These are phyloP conservation scores for Ambrosiella cleistominuta DNA, from an alignment of 2,329 filamentous ascomycete species.

Conservation along the genomic window DNA sequence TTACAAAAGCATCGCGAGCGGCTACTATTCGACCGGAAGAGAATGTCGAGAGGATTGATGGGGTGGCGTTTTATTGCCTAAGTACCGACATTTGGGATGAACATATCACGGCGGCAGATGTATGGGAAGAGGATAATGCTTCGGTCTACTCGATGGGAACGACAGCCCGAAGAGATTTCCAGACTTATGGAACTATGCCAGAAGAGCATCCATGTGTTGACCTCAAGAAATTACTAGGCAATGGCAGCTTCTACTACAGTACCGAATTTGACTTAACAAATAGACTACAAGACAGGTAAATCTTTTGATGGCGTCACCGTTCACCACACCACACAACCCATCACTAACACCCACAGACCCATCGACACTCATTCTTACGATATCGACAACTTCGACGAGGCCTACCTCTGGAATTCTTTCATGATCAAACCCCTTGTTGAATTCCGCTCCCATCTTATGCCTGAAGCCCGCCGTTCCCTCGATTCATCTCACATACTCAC, in stretches of 20 bases:
- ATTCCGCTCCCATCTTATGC: slow-evolving; percentile 67
- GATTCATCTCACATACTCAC: slow-evolving; percentile 79
- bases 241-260: slow-evolving; percentile 95
- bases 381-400: slow-evolving; percentile 80
- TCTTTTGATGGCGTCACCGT: slow-evolving; percentile 5
- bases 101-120: slow-evolving; percentile 37
- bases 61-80: slow-evolving; percentile 83
- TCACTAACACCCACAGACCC: slow-evolving; percentile 30
- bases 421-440: slow-evolving; percentile 89
- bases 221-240: slow-evolving; percentile 77
- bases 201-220: slow-evolving; percentile 78
- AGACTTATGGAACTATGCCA: slow-evolving; percentile 27
- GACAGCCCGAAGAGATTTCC: slow-evolving; percentile 17
- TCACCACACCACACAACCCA: neutral
- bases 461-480: slow-evolving; percentile 57
- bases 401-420: slow-evolving; percentile 94
- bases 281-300: slow-evolving; percentile 68
- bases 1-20: slow-evolving; percentile 61
- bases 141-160: slow-evolving; percentile 29
- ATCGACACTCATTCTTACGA: slow-evolving; percentile 66
- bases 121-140: slow-evolving; percentile 31
- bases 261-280: slow-evolving; percentile 96
- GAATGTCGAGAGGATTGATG: slow-evolving; percentile 70
- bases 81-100: slow-evolving; percentile 77
- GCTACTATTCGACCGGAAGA: slow-evolving; percentile 75